A percentile compares a stretch with the other conserved stretches of the same genome.
Conservation (phyloP, 108 stramenopile genomes). For the Chaetoceros muelleri region DNA sequence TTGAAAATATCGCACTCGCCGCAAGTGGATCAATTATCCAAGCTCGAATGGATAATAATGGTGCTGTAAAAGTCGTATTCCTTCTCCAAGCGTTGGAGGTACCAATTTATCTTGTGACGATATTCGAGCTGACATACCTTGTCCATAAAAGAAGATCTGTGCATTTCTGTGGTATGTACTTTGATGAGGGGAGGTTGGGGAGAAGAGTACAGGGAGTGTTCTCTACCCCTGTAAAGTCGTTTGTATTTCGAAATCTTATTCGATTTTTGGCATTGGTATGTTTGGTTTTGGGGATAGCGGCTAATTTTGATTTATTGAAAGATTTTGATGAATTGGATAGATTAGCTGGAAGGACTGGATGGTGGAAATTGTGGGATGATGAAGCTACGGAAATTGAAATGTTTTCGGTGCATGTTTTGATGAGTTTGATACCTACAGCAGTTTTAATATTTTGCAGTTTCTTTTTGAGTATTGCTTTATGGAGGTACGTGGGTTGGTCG, state of each 20-base stretch:
- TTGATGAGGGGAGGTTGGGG: slow-evolving; percentile 35
- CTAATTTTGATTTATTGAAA: slow-evolving; percentile 27
- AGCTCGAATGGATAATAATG: neutral
- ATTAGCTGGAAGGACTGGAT: slow-evolving; percentile 23
- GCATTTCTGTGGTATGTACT: slow-evolving; percentile 43
- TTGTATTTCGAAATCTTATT: slow-evolving; percentile 29
- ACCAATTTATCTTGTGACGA: slow-evolving; percentile 1
- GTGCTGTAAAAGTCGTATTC: slow-evolving; percentile 4
- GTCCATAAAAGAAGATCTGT: slow-evolving; percentile 22
- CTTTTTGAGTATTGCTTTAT: slow-evolving; percentile 30
- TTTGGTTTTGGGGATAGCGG: slow-evolving; percentile 19
- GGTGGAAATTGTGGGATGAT: slow-evolving; percentile 18
- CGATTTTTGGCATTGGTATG: slow-evolving; percentile 21
- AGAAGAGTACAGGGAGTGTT: slow-evolving; percentile 22
- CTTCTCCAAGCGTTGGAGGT: neutral
- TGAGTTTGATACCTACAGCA: slow-evolving; percentile 31
- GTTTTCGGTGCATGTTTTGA: slow-evolving; percentile 15
- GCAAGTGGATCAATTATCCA: neutral
- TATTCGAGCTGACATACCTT: slow-evolving; percentile 15
- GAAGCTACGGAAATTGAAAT: slow-evolving; percentile 1
- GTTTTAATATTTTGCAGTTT: slow-evolving; percentile 19
- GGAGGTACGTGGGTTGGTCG: slow-evolving; percentile 14
- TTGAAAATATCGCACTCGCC: neutral
- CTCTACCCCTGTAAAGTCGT: slow-evolving; percentile 14
- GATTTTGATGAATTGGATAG: slow-evolving; percentile 5